Evolutionary conservation across 2,329 filamentous ascomycete genomes (phyloP), one percentile per base, ranked within the genome.

Genomic region (Ophiostoma sp.): DNA sequence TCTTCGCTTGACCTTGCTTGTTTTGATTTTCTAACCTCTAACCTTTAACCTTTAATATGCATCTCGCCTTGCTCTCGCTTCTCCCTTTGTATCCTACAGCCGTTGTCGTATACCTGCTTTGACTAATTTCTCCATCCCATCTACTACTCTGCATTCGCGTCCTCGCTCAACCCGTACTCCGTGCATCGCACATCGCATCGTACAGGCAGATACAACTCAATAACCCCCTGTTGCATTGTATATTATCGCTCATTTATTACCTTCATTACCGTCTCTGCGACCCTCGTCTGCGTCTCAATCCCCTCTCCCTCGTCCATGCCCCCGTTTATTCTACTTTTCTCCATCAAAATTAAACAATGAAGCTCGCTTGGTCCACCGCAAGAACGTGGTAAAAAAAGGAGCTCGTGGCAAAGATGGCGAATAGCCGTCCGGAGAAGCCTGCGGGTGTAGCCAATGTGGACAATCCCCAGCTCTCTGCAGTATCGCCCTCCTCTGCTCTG

Each of bases 321-420:
- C 31, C 60, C 31, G 31, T n/a, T 65, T 41, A 27, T 65, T 65
- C 62, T 23, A 65, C 62, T 65, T 65, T 64, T 65, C 62, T 23
- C 62, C 62, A 65, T 65, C 8, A 10, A 13, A 39, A 23, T 35
- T 57, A 10, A 64, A 36, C 17, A 23, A 39, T 39, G n/a, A 65
- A 65, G 62, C 62, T 65, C 27, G n/a, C 31, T 36, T 27, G n/a
- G 7, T 20, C 62, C 62, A 39, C 62, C 35, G 8, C 17, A 5
- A 64, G 62, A 65, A 65, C 62, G 62, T 65, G 62, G 62, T 65
- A 65, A 65, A 64, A 64, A 27, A 23, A 64, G 13, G 17, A 64
- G 33, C 60, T 36, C 33, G 20, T 64, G 60, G 60, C 60, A 17
- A 33, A 11, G 17, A 64, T 39, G 60, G 62, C 62, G 35, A 65